These are phyloP conservation scores for Chenopodium album DNA, from an alignment of 148 eudicot genomes.

Conservation along the genomic window DNA sequence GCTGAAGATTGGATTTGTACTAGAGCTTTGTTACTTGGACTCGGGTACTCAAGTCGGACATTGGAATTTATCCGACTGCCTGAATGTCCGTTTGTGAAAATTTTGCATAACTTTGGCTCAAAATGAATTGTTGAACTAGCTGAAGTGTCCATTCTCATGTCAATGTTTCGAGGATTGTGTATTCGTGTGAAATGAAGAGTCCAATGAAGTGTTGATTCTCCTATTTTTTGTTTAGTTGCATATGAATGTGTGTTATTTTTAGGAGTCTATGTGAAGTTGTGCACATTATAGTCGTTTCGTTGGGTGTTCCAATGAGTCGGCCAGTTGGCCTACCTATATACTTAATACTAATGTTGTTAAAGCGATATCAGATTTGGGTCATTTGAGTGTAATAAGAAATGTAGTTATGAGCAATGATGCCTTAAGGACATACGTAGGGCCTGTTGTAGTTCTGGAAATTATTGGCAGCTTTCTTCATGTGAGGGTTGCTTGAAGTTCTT, in stretches of 20 bases:
- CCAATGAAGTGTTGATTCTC: neutral
- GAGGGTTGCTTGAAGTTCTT: slow-evolving; percentile 4
- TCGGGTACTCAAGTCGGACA: no score
- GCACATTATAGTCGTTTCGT: neutral
- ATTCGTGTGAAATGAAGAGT: no score
- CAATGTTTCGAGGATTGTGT: no score
- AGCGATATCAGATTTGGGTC: neutral
- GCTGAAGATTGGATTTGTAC: neutral
- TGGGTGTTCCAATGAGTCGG: neutral
- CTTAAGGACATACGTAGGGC: neutral
- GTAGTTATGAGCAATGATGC: neutral
- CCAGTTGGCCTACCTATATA: neutral
- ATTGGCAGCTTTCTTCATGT: neutral
- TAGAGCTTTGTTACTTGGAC: no score
- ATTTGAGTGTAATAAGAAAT: neutral
- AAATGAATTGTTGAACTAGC: no score
- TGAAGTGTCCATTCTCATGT: no score
- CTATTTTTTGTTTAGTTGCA: neutral
- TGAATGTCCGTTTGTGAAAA: no score
- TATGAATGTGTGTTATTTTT: neutral
- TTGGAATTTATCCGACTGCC: no score
- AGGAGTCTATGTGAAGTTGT: neutral
- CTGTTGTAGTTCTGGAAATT: neutral
- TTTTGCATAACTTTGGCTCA: no score
- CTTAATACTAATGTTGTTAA: neutral